Conservation (phyloP, 768 basidiomycete species). For the Gloeopeniophorella convolvens region DNA sequence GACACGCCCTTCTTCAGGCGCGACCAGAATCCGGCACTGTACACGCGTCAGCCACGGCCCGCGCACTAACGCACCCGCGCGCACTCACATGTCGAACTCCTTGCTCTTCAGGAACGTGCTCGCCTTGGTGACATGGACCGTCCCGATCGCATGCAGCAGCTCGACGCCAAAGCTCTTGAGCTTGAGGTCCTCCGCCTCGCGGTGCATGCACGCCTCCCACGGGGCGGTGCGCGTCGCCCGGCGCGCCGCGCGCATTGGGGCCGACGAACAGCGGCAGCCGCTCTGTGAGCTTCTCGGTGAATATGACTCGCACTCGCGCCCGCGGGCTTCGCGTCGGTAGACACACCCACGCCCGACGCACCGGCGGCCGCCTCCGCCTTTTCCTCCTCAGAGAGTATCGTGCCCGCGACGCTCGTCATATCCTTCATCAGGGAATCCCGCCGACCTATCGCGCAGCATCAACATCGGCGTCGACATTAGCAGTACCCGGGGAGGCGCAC, state of each 20-base stretch:
- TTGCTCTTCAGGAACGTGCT: constrained; percentile 86
- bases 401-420: constrained; percentile 77
- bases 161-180: constrained; percentile 97
- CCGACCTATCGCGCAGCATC: constrained; percentile 69
- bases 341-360: too few species aligned
- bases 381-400: constrained; percentile 91
- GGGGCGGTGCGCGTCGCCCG: constrained; percentile 71
- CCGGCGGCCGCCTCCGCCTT: constrained; percentile 57
- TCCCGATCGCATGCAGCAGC: constrained; percentile 87
- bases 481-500: constrained; percentile 53
- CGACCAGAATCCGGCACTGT: constrained; percentile 95
- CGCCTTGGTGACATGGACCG: constrained; percentile 89
- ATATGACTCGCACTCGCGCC: constrained; percentile 62
- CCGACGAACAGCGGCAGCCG: constrained; percentile 87
- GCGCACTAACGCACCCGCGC: too few species aligned
- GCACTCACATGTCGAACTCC: constrained; percentile 80
- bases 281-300: constrained; percentile 78
- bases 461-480: constrained; percentile 6
- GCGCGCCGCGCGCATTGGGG: constrained; percentile 73
- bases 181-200: constrained; percentile 93
- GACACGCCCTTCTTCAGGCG: constrained; percentile 86
- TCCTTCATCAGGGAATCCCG: constrained; percentile 96
- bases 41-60: too few species aligned
- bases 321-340: too few species aligned
- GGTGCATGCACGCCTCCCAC: constrained; percentile 69